A percentile compares a stretch with the other conserved stretches of the same genome.
phyloP scores from a whole-genome alignment of 2,329 filamentous ascomycete species.

The Triangularia setosa region DNA sequence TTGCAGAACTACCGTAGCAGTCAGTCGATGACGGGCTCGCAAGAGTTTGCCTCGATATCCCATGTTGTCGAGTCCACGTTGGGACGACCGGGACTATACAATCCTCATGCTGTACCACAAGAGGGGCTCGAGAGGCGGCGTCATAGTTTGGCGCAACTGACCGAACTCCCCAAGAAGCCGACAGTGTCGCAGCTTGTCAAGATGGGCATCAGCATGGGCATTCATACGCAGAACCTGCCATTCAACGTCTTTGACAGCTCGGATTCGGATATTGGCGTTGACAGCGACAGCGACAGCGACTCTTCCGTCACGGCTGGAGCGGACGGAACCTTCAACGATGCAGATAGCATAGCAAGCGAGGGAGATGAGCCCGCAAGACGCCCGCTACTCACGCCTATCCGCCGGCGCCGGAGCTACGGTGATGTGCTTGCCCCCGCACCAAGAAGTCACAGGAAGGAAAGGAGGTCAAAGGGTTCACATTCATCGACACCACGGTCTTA shows the following conservation, averaged over 20 bases:
- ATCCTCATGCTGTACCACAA: conserved; percentile 35
- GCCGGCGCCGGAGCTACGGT: conserved; percentile 40
- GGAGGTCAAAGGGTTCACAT: conserved; percentile 14
- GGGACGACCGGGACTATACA: conserved; percentile 41
- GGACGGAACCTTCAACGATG: conserved; percentile 36
- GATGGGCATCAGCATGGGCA: conserved; percentile 65
- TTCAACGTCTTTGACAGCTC: conserved; percentile 51
- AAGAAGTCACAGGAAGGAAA: conserved; percentile 28
- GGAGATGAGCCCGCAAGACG: conserved; percentile 35
- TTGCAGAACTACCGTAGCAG: conserved; percentile 53
- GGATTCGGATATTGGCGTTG: conserved; percentile 20
- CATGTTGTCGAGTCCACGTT: conserved; percentile 43
- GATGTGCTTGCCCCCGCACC: conserved; percentile 33
- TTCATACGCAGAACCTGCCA: conserved; percentile 69
- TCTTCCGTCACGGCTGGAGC: conserved; percentile 22
- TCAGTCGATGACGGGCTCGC: conserved; percentile 36
- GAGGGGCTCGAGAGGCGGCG: conserved; percentile 32
- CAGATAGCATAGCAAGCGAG: conserved; percentile 39
- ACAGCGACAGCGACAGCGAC: conserved; percentile 26
- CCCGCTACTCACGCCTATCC: conserved; percentile 25
- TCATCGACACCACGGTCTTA: conserved; percentile 21
- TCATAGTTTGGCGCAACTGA: conserved; percentile 54
- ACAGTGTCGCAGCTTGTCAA: conserved; percentile 49
- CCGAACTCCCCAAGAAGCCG: conserved; percentile 58
- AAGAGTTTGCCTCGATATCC: conserved; percentile 42